These are phyloP conservation scores for Millerozyma acaciae DNA, from an alignment of 805 yeast genomes.

Conservation along the genomic window DNA sequence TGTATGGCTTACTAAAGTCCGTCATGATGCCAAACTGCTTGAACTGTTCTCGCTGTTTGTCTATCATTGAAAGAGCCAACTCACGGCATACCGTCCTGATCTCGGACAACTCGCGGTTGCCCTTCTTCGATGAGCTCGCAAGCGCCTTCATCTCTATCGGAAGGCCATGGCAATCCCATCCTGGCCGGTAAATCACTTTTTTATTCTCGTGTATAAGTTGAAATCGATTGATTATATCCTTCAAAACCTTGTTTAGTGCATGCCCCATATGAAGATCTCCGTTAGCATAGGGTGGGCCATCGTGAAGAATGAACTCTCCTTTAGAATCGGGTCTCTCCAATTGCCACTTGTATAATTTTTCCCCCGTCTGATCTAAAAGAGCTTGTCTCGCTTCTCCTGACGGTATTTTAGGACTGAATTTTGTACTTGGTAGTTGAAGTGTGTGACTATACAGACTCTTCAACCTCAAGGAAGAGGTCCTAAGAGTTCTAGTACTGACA, in stretches of 20 bases:
- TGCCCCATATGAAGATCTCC: conserved; percentile 93
- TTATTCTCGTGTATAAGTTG: conserved; percentile 57
- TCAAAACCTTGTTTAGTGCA: conserved; percentile 82
- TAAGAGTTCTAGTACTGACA: too few species aligned
- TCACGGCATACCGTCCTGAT: conserved; percentile 61
- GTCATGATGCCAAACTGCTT: conserved; percentile 75
- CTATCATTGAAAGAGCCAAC: conserved; percentile 68
- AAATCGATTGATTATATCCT: conserved; percentile 78
- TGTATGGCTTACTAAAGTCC: conserved; percentile 70
- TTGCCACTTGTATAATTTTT: conserved; percentile 64
- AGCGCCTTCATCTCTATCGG: conserved; percentile 89
- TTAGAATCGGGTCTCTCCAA: conserved; percentile 18
- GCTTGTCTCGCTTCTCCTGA: conserved; percentile 34
- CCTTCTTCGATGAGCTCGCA: conserved; percentile 18
- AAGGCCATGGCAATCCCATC: conserved; percentile 99
- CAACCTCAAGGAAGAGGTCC: too few species aligned
- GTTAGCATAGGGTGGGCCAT: conserved; percentile 98
- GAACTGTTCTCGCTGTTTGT: conserved; percentile 61
- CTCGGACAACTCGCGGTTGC: conserved; percentile 41
- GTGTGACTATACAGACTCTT: conserved; percentile 43
- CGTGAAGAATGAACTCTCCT: conserved; percentile 68
- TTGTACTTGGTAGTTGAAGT: conserved; percentile 62
- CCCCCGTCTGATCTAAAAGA: conserved; percentile 50
- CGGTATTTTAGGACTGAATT: conserved; percentile 52
- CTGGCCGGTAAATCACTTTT: conserved; percentile 73